These are phyloP conservation scores for Chaetomiaceae sp. DNA, from an alignment of 2,329 filamentous ascomycete genomes.

Conservation along the genomic window DNA sequence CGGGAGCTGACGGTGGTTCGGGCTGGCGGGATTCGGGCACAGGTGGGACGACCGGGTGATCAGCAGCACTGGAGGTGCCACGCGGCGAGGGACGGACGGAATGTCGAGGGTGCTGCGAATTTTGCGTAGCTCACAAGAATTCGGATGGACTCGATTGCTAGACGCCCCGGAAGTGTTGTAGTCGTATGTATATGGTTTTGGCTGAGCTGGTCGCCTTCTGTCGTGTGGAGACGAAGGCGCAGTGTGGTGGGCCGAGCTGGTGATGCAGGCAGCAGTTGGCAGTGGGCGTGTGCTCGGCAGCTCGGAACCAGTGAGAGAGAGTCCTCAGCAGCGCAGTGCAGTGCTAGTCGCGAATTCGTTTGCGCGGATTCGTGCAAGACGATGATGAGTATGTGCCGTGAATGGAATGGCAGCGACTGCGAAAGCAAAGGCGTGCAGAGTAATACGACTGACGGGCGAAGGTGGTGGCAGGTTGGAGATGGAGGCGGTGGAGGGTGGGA, in stretches of 20 bases:
- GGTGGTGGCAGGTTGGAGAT: conserved; percentile 16
- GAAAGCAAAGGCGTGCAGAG: conserved; percentile 21
- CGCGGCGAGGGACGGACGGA: conserved; percentile 4
- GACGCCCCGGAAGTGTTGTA: conserved; percentile 6
- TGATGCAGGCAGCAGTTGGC: not conserved
- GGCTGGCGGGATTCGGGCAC: conserved; percentile 11
- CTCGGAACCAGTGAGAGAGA: no score
- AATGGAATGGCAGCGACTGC: conserved; percentile 13
- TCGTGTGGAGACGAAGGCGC: not conserved
- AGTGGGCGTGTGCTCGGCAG: conserved; percentile 13
- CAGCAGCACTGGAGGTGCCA: conserved; percentile 14
- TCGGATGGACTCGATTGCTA: conserved; percentile 10
- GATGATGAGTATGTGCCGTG: conserved; percentile 1
- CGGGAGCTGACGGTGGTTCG: conserved; percentile 16
- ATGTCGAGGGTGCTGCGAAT: no score
- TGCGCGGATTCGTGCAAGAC: not conserved
- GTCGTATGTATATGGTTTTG: conserved; percentile 4
- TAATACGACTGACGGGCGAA: conserved; percentile 21
- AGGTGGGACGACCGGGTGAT: conserved; percentile 17
- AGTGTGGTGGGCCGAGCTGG: not conserved
- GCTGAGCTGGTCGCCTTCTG: conserved; percentile 9
- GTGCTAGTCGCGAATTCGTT: conserved; percentile 13
- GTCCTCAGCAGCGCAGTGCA: conserved; percentile 15
- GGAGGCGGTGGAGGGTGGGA: conserved; percentile 17
- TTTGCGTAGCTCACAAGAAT: conserved; percentile 2